Percentiles rank a stretch among this genome's conserved stretches.
phyloP scores from a whole-genome alignment of 257 asterid genomes.

The Buddleja alternifolia region DNA sequence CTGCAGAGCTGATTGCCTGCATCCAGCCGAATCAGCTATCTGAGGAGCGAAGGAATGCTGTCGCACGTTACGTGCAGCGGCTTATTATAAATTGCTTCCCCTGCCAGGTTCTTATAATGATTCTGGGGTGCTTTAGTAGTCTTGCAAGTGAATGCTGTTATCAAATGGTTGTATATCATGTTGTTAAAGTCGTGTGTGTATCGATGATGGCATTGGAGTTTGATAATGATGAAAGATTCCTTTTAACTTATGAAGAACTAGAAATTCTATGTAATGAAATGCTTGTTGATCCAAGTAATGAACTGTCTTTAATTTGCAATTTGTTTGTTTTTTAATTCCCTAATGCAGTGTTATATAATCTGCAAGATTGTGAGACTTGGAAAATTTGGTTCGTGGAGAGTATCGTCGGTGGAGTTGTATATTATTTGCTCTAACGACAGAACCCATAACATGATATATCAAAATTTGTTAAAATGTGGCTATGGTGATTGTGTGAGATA shows the following conservation, averaged over 20 bases:
- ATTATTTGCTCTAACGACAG: constrained; percentile 9
- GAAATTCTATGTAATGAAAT: neutral
- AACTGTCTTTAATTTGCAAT: neutral
- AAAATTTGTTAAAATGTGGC: neutral
- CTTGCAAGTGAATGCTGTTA: constrained; percentile 21
- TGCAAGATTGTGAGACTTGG: constrained; percentile 17
- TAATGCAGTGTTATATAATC: constrained; percentile 16
- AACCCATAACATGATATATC: neutral
- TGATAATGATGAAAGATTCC: neutral
- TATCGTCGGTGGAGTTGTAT: constrained; percentile 4
- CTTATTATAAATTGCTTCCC: constrained; percentile 87
- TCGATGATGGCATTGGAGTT: constrained; percentile 4
- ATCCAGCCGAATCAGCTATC: constrained; percentile 87
- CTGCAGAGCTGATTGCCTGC: constrained; percentile 86
- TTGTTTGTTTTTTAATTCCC: constrained; percentile 23
- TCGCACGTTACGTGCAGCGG: constrained; percentile 83
- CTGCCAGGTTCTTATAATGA: constrained; percentile 73
- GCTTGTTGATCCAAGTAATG: neutral
- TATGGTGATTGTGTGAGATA: constrained; percentile 8
- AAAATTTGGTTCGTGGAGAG: neutral
- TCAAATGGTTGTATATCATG: neutral
- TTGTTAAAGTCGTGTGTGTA: constrained; percentile 11
- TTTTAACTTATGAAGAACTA: constrained; percentile 13
- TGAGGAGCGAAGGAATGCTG: constrained; percentile 88
- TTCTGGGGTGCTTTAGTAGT: constrained; percentile 15